Percentiles rank a stretch among this genome's conserved stretches.
phyloP scores from a whole-genome alignment of 2,329 filamentous ascomycete species.

The Malbranchea cinnamomea region DNA sequence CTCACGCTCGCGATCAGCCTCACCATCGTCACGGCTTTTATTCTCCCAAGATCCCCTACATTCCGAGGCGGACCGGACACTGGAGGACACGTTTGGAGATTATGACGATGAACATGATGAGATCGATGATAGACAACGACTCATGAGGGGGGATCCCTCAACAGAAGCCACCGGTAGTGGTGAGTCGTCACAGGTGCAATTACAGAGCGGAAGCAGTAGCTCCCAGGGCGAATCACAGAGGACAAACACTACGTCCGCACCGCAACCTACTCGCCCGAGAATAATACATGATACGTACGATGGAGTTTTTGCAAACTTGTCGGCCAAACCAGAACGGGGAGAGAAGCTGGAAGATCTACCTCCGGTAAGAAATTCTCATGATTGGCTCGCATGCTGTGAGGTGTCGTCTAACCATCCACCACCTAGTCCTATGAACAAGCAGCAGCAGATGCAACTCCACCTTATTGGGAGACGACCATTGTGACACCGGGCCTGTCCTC shows the following conservation, averaged over 20 bases:
- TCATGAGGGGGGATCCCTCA: slow-evolving; percentile 54
- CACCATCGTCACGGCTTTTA: slow-evolving; percentile 39
- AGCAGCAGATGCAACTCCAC: slow-evolving; percentile 84
- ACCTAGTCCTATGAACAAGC: slow-evolving; percentile 90
- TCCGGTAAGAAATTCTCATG: slow-evolving; percentile 49
- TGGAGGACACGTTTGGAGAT: slow-evolving; percentile 84
- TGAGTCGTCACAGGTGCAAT: too few relatives aligned
- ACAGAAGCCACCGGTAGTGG: neutral
- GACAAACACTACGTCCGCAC: neutral
- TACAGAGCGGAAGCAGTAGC: too few relatives aligned
- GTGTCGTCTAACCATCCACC: slow-evolving; percentile 4
- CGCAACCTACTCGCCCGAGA: slow-evolving; percentile 5
- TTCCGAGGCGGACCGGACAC: slow-evolving; percentile 55
- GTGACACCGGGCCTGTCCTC: slow-evolving; percentile 80
- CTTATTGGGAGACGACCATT: slow-evolving; percentile 98
- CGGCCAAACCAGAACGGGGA: slow-evolving; percentile 70
- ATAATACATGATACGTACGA: slow-evolving; percentile 51
- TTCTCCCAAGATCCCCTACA: slow-evolving; percentile 37
- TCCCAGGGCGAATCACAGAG: too few relatives aligned
- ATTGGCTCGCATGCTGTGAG: neutral
- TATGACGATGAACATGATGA: slow-evolving; percentile 59
- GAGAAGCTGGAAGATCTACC: slow-evolving; percentile 80
- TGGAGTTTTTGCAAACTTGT: slow-evolving; percentile 91
- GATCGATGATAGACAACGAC: slow-evolving; percentile 66
- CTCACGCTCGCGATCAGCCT: slow-evolving; percentile 55